Conservation (phyloP, 1,284 basidiomycete genomes). For the Microbotryum scabiosae region DNA sequence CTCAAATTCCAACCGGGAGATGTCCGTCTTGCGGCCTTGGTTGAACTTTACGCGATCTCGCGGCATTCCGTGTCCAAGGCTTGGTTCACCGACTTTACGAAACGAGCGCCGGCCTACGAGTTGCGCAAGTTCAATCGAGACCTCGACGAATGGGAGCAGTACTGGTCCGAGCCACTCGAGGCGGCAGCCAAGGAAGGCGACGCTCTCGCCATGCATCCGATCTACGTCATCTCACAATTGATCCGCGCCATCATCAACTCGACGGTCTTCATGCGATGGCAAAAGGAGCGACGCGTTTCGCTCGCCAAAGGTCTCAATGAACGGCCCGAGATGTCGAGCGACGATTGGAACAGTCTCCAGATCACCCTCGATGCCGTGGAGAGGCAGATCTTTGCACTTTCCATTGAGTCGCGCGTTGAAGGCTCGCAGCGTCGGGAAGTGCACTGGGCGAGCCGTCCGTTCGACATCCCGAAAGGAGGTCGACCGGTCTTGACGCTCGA, state of each 20-base stretch:
- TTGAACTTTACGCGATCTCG: constrained; percentile 23
- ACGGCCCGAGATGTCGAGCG: not conserved
- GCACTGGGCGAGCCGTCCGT: not conserved
- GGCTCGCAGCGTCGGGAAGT: not conserved
- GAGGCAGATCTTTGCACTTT: constrained; percentile 4
- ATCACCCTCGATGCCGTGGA: constrained; percentile 1
- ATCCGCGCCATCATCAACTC: constrained; percentile 20
- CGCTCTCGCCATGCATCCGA: constrained; percentile 9
- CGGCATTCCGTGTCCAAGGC: not conserved
- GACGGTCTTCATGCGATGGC: constrained; percentile 15
- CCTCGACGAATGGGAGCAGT: constrained; percentile 19
- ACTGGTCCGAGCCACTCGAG: constrained; percentile 17
- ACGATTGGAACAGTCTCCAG: constrained; percentile 10
- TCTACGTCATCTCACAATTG: constrained; percentile 7
- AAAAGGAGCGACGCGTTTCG: not conserved
- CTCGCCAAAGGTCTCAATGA: not conserved
- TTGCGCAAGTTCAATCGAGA: constrained; percentile 16
- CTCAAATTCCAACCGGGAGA: constrained; percentile 15
- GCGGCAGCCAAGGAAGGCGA: constrained; percentile 14
- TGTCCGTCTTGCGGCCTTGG: constrained; percentile 19
- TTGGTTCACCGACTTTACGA: not conserved
- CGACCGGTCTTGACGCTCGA: constrained; percentile 1
- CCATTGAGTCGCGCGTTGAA: not conserved
- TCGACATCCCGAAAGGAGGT: constrained; percentile 1
- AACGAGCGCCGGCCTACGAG: constrained; percentile 10